Evolutionary conservation across 2,329 filamentous ascomycete species (phyloP).

Genomic region (Hortaea sp.): DNA sequence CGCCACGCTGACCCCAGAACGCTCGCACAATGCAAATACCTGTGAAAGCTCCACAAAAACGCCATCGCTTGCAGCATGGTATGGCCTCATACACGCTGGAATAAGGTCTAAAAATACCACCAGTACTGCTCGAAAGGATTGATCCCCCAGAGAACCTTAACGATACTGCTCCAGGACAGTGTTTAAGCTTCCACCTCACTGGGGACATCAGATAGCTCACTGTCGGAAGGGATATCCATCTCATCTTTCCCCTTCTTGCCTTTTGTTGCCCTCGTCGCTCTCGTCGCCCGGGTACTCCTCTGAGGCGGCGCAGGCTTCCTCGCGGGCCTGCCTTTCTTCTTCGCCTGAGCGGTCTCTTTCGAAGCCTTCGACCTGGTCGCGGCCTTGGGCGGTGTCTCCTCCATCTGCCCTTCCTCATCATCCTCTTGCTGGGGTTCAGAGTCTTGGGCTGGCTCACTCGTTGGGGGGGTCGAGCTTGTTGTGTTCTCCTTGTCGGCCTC

Average conservation of each 20-base stretch:
- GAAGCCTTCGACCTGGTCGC: conserved; percentile 1
- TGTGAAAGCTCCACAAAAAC: neutral
- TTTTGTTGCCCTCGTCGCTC: conserved; percentile 6
- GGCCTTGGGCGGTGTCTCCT: conserved; percentile 5
- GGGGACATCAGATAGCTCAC: conserved; percentile 17
- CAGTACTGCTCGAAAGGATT: neutral
- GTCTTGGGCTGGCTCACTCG: conserved; percentile 15
- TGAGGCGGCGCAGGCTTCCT: neutral
- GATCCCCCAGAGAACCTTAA: neutral
- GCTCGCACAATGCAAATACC: neutral
- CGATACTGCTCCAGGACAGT: neutral
- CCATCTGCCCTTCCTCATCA: neutral
- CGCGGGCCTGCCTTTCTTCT: neutral
- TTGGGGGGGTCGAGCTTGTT: conserved; percentile 16
- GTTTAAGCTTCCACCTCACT: conserved; percentile 13
- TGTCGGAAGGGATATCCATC: conserved; percentile 15
- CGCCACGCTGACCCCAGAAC: neutral
- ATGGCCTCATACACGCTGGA: neutral
- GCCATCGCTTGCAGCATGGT: neutral
- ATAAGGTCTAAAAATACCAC: neutral
- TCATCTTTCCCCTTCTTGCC: conserved; percentile 15
- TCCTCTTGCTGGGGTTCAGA: neutral
- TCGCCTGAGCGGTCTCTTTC: neutral
- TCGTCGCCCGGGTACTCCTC: conserved; percentile 7
- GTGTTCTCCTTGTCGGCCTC: conserved; percentile 18